Evolutionary conservation across 306 rosid genomes (phyloP), one percentile per base, ranked within the genome.

Genomic region (Lathyrus tuberosus): DNA sequence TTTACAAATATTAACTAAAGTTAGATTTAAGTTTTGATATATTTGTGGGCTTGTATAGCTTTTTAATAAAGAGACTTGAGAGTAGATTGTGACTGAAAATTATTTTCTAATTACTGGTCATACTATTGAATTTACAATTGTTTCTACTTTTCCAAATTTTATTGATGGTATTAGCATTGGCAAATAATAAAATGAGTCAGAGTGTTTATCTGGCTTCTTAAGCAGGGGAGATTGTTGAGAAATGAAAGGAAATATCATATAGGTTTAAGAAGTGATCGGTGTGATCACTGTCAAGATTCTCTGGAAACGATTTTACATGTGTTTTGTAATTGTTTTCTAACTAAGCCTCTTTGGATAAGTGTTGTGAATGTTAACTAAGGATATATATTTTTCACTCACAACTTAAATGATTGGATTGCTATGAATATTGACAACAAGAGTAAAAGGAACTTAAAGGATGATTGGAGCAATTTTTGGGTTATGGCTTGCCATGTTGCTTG

Each of bases 181-280:
- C 0, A 24, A 24, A 2, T 24, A 24, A 24, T 2, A 24, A 24
- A 10, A 10, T 0, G 44, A 10, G 44, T 10, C 1, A 0, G 4
- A 10, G 14, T 12, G 0, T 40, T 40, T 10, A 0, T 40, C 0
- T 40, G 14, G 13, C 4, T 40, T 2, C 3, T 40, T 2, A 40
- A 40, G 14, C 14, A 40, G 2, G 44, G 44, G 10, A 2, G 44
- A 2, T 3, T 40, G 0, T 4, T 40, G 4, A 40, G 4, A 10
- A 40, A 40, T 10, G 44, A 9, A 2, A 11, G 44, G 1, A 40
- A 40, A 3, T 1, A 10, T 10, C 0, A 1, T 0, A 40, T 40
- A 14, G 44, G 44, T 0, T 2, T 40, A 0, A 0, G 44, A 3
- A 1, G 4, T 40, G 14, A 2, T 2, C 0, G 0, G 0, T 40